Evolutionary conservation across 2,329 filamentous ascomycete species (phyloP), one percentile per base, ranked within the genome.

Genomic region (Gnomoniopsis smithogilvyi): DNA sequence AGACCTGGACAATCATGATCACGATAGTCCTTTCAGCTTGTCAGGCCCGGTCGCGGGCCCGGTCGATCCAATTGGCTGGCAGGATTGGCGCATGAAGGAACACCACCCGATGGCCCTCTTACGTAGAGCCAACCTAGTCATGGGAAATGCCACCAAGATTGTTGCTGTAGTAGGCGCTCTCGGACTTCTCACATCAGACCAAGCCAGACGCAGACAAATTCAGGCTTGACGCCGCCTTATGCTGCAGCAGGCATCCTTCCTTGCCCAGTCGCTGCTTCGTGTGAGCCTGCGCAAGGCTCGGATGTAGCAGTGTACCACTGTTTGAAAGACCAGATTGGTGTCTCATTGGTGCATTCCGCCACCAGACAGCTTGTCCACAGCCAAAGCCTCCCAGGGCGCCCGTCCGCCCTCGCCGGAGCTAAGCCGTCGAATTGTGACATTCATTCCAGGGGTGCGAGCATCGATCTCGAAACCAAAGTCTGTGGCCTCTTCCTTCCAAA

Each of bases 151-250:
- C 43, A 43, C 46, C 51, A 22, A 54, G 51, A 54, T 22, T 54
- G 34, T 22, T 41, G 22, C 26, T 47, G 26, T 51, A 41, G 34
- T 54, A 57, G 51, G 56, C 51, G 56, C 59, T 46, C 59, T 59
- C 59, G 54, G 55, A 53, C 53, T 56, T 36, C 48, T 53, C 56
- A 60, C 54, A 51, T 56, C 60, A 62, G 52, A 62, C 53, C 57
- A 62, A 53, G 46, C 58, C 46, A 59, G 57, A 52, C 53, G 60
- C 46, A 56, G 47, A 55, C 51, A 53, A 54, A 52, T 51, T 57
- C 19, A 43, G 60, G 54, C 57, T 60, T 57, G 58, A 60, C 60
- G 60, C 60, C 60, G 60, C 57, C 36, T 60, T 62, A 60, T 62
- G 57, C 60, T 56, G 60, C 60, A 57, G 45, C 60, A 60, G 50